Evolutionary conservation across 768 basidiomycete genomes (phyloP), one percentile per base, ranked within the genome.

Genomic region (Cantharellus anzutake): DNA sequence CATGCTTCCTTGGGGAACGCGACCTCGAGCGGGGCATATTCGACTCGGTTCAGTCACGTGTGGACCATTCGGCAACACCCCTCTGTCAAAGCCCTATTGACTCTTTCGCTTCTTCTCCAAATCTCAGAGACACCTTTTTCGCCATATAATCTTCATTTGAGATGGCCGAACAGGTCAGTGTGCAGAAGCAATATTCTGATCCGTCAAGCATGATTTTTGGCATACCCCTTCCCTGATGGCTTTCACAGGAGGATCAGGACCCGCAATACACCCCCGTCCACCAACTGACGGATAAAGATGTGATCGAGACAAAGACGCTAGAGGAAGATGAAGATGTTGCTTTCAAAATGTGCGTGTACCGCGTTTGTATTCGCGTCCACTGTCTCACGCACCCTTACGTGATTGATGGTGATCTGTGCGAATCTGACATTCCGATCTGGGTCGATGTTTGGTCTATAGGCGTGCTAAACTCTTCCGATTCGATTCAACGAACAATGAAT

Each of bases 381-480:
- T 11, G 52, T 11, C 14, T 7, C 52, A 11, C 52, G 7, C 11
- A 55, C 35, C 14, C 11, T 11, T 55, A 37, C 11, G 11, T 48
- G 44, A 48, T 48, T 11, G 44, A 48, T 48, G 11, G 29, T 48
- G 44, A 48, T 48, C 29, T 48, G 11, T 48, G 11, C 29, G 44
- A 7, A 48, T 55, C 7, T 7, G 7, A 55, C 35, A 7, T 14
- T 14, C 34, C 52, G 52, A 55, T 55, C 52, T 55, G 14, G 44
- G 11, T 29, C 44, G 52, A 55, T 55, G 34, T 14, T 55, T 11
- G 11, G 38, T 66, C 69, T 35, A 40, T 68, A 98, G 94, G 86
- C 88, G 94, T 66, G 85, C 96, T 66, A 98, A 98, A 75, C 80
- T 99, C 62, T 99, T 98, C 80, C 82, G 96, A 69, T 99, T 98